Evolutionary conservation across 2,329 filamentous ascomycete genomes (phyloP).

Genomic region (Colletotrichum kahawae): DNA sequence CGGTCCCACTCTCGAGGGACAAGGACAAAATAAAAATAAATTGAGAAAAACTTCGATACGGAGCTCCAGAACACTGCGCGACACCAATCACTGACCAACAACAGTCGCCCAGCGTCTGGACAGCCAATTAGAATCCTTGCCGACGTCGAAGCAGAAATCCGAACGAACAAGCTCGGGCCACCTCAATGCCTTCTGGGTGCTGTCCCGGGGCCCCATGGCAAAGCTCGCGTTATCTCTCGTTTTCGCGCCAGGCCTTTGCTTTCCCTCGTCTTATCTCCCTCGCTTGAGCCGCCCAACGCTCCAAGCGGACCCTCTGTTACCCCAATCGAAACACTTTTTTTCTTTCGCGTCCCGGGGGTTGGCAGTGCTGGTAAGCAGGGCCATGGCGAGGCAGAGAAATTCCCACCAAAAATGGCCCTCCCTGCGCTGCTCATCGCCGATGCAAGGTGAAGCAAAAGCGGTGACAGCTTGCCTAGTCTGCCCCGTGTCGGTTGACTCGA

Average conservation of each 20-base stretch:
- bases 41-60: background rate
- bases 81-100: background rate
- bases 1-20: background rate
- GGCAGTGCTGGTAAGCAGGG: background rate
- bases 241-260: background rate
- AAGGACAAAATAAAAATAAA: background rate
- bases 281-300: conserved; percentile 2
- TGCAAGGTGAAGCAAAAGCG: background rate
- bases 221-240: background rate
- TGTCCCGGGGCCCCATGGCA: background rate
- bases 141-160: background rate
- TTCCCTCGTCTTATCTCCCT: background rate
- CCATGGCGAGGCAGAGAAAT: background rate
- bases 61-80: background rate
- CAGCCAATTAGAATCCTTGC: background rate
- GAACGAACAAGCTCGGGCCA: background rate
- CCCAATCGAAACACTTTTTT: conserved; percentile 14
- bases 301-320: conserved; percentile 10
- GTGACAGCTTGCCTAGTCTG: background rate
- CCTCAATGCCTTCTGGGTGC: background rate
- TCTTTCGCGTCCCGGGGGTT: background rate
- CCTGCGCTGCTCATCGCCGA: conserved; percentile 1
- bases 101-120: background rate
- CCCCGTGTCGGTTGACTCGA: background rate
- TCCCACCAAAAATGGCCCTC: background rate